Percentiles rank a stretch among this genome's conserved stretches.
Conservation (phyloP, 768 basidiomycete species). For the Lyophyllum decastes region DNA sequence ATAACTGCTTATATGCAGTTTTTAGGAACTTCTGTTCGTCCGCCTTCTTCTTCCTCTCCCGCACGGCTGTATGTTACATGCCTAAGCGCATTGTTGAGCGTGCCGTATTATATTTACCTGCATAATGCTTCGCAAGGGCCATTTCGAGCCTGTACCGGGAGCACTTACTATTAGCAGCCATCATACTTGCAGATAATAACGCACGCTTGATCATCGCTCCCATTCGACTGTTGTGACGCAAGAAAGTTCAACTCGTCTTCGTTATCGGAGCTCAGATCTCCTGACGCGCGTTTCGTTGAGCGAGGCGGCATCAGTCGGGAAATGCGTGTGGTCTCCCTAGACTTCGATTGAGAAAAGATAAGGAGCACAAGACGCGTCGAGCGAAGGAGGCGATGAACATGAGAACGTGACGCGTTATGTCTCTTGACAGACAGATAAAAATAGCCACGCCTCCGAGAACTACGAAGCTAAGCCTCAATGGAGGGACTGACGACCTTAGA, state of each 20-base stretch:
- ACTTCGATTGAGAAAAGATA: too few relatives aligned
- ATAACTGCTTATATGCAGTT: constrained; percentile 20
- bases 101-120: constrained; percentile 8
- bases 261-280: constrained; percentile 7
- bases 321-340: too few relatives aligned
- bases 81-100: background rate
- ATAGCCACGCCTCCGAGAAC: background rate
- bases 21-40: constrained; percentile 20
- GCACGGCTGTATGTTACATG: constrained; percentile 8
- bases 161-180: background rate
- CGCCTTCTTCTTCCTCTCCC: constrained; percentile 20
- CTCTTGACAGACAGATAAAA: background rate
- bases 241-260: constrained; percentile 14
- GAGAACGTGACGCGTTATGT: background rate
- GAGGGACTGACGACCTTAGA: too few relatives aligned
- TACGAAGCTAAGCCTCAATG: too few relatives aligned
- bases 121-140: constrained; percentile 17
- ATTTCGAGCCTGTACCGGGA: constrained; percentile 13
- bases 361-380: background rate
- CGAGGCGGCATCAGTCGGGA: constrained; percentile 8
- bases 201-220: constrained; percentile 22
- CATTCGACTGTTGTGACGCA: constrained; percentile 19
- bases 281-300: constrained; percentile 1
- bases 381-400: background rate
- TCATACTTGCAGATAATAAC: background rate